Evolutionary conservation across 768 basidiomycete genomes (phyloP), one percentile per base, ranked within the genome.

Genomic region (Xanthoconium purpureum): DNA sequence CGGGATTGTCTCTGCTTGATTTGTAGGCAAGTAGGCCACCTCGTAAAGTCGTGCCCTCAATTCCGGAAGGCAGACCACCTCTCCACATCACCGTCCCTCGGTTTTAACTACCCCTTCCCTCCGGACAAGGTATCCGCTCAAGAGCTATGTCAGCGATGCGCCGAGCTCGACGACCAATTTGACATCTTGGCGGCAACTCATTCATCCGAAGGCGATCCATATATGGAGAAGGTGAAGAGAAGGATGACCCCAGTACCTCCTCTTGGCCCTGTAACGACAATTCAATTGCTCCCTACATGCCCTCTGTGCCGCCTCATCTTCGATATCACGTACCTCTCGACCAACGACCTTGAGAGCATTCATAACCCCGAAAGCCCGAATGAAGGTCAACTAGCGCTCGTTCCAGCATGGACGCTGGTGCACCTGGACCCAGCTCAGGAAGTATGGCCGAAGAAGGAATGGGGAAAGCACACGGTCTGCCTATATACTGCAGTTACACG

Each of bases 261-360:
- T 15, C 43, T 44, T 29, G 43, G 43, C 13, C 43, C 43, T 44
- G 28, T 44, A 7, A 12, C 13, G 43, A 30, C 17, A 14, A 6
- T 45, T 9, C 44, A 14, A 13, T 32, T 61, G 5, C 56, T 62
- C 18, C 50, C 60, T 3, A 53, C 53, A 3, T 57, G 63, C 20
- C 43, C 53, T 13, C 10, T 59, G 15, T 65, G 55, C 32, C 57
- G 60, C 32, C 50, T 64, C 17, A 47, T 57, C 6, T 59, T 64
- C 48, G 18, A 62, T 39, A 40, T 46, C 17, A 62, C 35, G 13
- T 17, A 45, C 18, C 28, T 65, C 12, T 37, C 32, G 6, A 50
- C 29, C 7, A 40, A 55, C 7, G 57, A 60, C 8, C 10, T 28
- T 12, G 20, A 43, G 24, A 9, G 24, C 24, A 24, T 24, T 24